A percentile compares a stretch with the other conserved stretches of the same genome.
Conservation (phyloP, 768 basidiomycete genomes). For the Russula abietina region DNA sequence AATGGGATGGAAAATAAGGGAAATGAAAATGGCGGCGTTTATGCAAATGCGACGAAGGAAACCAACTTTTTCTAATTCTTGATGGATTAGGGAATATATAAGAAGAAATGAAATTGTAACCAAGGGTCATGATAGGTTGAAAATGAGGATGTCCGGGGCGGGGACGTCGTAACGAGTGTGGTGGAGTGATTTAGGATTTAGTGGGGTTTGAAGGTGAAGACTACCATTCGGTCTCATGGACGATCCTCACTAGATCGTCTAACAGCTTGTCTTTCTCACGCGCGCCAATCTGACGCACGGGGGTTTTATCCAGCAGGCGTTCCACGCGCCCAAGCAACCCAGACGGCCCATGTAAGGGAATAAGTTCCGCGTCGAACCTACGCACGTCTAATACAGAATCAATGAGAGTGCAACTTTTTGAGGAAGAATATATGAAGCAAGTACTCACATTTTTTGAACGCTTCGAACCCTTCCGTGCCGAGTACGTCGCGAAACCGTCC, state of each 20-base stretch:
- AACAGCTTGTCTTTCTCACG: conserved; percentile 35
- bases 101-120: not conserved
- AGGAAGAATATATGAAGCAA: not conserved
- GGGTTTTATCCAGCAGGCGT: conserved; percentile 44
- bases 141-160: not conserved
- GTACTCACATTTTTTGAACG: conserved; percentile 56
- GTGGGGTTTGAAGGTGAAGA: not conserved
- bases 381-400: conserved; percentile 49
- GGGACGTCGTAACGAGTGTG: not conserved
- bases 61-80: not conserved
- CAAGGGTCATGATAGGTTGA: not conserved
- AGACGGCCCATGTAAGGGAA: conserved; percentile 67
- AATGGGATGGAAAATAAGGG: not conserved
- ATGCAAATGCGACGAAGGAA: conserved; percentile 1
- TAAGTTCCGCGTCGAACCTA: conserved; percentile 66
- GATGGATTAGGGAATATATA: conserved; percentile 16
- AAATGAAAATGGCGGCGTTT: not conserved
- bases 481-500: conserved; percentile 23
- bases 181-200: not conserved
- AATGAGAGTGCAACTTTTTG: not conserved
- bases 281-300: conserved; percentile 39
- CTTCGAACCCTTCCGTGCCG: conserved; percentile 22
- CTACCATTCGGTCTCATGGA: conserved; percentile 23
- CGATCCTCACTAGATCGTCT: conserved; percentile 24
- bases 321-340: conserved; percentile 65